Percentiles rank a stretch among this genome's conserved stretches.
Conservation (phyloP, 2,329 filamentous ascomycete genomes). For the Cyphellophora europaea region DNA sequence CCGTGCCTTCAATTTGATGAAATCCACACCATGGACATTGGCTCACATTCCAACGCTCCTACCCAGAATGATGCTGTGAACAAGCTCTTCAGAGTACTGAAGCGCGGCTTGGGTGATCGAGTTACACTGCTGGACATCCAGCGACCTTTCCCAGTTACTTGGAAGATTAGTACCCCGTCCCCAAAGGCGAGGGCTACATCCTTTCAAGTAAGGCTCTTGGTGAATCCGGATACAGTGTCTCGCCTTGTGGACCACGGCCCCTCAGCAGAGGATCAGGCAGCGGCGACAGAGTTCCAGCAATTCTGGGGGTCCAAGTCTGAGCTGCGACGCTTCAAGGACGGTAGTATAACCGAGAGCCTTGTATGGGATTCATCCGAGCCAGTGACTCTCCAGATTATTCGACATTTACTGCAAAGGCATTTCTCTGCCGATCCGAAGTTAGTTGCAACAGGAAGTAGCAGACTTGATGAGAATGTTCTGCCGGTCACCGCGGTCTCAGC, state of each 20-base stretch:
- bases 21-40: too few species aligned
- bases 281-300: slow-evolving; percentile 68
- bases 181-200: too few species aligned
- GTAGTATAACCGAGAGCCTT: slow-evolving; percentile 83
- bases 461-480: slow-evolving; percentile 25
- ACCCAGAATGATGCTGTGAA: too few species aligned
- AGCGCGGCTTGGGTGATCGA: slow-evolving; percentile 65
- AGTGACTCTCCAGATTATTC: slow-evolving; percentile 71
- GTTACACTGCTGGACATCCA: slow-evolving; percentile 58
- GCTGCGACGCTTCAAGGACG: slow-evolving; percentile 87
- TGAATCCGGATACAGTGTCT: slow-evolving; percentile 62
- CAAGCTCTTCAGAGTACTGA: slow-evolving; percentile 56
- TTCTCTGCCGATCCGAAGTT: slow-evolving; percentile 51
- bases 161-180: too few species aligned
- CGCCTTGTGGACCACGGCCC: slow-evolving; percentile 84
- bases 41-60: too few species aligned
- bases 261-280: slow-evolving; percentile 72
- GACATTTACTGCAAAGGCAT: slow-evolving; percentile 62
- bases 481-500: slow-evolving; percentile 3
- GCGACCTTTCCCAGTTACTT: slow-evolving; percentile 25
- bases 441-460: slow-evolving; percentile 42
- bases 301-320: slow-evolving; percentile 97
- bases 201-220: too few species aligned
- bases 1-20: slow-evolving; percentile 47
- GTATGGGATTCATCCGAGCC: slow-evolving; percentile 63